Percentiles rank a stretch among this genome's conserved stretches.
These are phyloP conservation scores for Lyophyllum shimeji DNA, from an alignment of 768 basidiomycete genomes.

Conservation along the genomic window DNA sequence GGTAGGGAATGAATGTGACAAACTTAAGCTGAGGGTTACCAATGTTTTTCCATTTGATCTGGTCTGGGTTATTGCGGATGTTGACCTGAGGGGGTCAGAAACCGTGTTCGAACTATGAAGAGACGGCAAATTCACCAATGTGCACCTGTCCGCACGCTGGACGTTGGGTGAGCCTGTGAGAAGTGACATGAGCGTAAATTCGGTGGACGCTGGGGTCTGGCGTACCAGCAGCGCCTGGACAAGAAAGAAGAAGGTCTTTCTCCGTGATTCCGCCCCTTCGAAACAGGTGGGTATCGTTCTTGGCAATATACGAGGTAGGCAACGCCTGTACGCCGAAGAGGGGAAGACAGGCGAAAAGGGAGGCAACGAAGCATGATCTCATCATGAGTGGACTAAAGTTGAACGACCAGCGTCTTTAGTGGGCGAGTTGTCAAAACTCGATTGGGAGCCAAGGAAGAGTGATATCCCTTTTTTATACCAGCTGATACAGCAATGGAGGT, in stretches of 20 bases:
- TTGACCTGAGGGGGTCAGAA: constrained; percentile 2
- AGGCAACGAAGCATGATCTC: background rate
- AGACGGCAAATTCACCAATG: constrained; percentile 3
- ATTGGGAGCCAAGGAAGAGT: too few species aligned
- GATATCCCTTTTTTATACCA: too few species aligned
- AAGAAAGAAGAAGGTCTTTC: constrained; percentile 11
- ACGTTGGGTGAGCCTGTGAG: constrained; percentile 9
- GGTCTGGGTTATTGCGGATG: constrained; percentile 11
- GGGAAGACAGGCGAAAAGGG: constrained; percentile 3
- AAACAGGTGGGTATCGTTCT: background rate
- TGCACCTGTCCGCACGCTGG: constrained; percentile 14
- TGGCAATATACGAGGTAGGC: background rate
- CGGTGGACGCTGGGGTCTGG: too few species aligned
- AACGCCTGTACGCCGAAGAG: constrained; percentile 5
- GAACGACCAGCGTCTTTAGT: constrained; percentile 11
- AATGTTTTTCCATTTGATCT: constrained; percentile 8
- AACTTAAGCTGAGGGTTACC: constrained; percentile 15
- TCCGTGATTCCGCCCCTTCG: background rate
- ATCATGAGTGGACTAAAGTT: constrained; percentile 1
- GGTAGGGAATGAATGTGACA: background rate
- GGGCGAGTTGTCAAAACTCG: constrained; percentile 11
- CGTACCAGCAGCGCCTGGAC: constrained; percentile 12
- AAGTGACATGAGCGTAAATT: background rate
- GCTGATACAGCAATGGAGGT: too few species aligned
- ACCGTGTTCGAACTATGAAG: background rate